Conservation (phyloP, 495 filamentous ascomycete genomes). For the Lasiosphaeris hirsuta region DNA sequence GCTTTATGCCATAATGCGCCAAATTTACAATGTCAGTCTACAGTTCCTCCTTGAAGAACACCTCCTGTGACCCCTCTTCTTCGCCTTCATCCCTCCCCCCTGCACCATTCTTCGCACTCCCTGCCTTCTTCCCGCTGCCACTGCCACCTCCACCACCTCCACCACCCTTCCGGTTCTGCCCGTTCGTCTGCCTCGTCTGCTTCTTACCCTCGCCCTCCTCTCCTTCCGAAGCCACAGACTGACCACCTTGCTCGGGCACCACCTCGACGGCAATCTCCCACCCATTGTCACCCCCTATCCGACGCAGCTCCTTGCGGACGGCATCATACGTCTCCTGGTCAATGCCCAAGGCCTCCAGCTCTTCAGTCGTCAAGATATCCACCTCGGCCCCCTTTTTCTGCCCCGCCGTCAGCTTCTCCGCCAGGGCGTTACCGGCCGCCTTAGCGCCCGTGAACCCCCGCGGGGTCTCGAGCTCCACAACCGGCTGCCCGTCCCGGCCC, state of each 20-base stretch:
- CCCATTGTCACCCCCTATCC: conserved; percentile 48
- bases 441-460: conserved; percentile 29
- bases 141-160: background rate
- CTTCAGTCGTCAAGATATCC: conserved; percentile 52
- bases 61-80: conserved; percentile 42
- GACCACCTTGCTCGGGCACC: conserved; percentile 24
- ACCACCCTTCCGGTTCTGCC: background rate
- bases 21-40: conserved; percentile 13
- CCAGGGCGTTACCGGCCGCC: conserved; percentile 13
- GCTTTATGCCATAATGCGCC: too few relatives aligned
- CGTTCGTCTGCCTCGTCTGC: background rate
- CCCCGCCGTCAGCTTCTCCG: conserved; percentile 39
- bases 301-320: conserved; percentile 55
- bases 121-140: too few relatives aligned
- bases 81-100: conserved; percentile 17
- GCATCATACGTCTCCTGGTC: conserved; percentile 63
- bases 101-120: background rate
- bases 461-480: conserved; percentile 31
- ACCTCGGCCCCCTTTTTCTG: conserved; percentile 52
- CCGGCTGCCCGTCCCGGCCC: conserved; percentile 38
- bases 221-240: conserved; percentile 46
- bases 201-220: conserved; percentile 27
- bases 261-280: conserved; percentile 56
- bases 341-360: conserved; percentile 67
- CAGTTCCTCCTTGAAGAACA: conserved; percentile 48